phyloP scores from a whole-genome alignment of 2,329 filamentous ascomycete species.

The Xylaria multiplex region DNA sequence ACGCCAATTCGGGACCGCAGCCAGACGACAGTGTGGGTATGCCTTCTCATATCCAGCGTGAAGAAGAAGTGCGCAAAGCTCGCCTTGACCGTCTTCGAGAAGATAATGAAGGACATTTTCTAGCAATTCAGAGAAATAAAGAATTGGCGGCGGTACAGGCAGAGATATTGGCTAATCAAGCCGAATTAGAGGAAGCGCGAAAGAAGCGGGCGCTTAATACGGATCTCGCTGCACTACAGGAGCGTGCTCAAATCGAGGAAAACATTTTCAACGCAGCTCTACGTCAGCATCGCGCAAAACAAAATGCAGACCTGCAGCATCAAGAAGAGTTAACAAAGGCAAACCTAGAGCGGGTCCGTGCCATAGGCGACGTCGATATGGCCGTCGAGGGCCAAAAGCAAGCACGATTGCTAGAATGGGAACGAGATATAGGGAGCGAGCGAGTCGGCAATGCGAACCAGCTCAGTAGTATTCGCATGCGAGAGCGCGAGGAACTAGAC shows the following conservation, averaged over 20 bases:
- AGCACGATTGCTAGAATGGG: slow-evolving; percentile 60
- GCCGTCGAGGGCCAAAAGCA: slow-evolving; percentile 58
- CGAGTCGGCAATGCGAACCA: slow-evolving; percentile 60
- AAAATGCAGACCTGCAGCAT: slow-evolving; percentile 55
- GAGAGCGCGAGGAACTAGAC: slow-evolving; percentile 63
- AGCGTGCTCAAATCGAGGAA: slow-evolving; percentile 61
- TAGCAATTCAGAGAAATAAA: slow-evolving; percentile 59
- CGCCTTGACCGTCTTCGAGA: slow-evolving; percentile 57
- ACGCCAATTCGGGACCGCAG: slow-evolving; percentile 63
- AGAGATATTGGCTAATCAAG: slow-evolving; percentile 60
- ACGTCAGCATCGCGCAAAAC: slow-evolving; percentile 51
- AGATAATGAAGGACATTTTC: slow-evolving; percentile 61
- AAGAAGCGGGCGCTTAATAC: slow-evolving; percentile 58
- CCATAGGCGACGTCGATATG: slow-evolving; percentile 59
- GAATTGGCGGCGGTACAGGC: slow-evolving; percentile 64
- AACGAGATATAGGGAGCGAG: slow-evolving; percentile 57
- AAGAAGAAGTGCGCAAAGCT: slow-evolving; percentile 62
- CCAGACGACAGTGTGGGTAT: slow-evolving; percentile 64
- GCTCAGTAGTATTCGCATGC: slow-evolving; percentile 59
- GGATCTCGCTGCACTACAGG: slow-evolving; percentile 57
- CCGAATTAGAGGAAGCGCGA: slow-evolving; percentile 63
- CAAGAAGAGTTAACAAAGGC: slow-evolving; percentile 60
- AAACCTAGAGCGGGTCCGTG: slow-evolving; percentile 55
- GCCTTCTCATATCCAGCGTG: slow-evolving; percentile 59
- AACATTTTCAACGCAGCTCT: slow-evolving; percentile 52